Evolutionary conservation across 257 asterid genomes (phyloP), one percentile per base, ranked within the genome.

Genomic region (Nicotiana attenuata): DNA sequence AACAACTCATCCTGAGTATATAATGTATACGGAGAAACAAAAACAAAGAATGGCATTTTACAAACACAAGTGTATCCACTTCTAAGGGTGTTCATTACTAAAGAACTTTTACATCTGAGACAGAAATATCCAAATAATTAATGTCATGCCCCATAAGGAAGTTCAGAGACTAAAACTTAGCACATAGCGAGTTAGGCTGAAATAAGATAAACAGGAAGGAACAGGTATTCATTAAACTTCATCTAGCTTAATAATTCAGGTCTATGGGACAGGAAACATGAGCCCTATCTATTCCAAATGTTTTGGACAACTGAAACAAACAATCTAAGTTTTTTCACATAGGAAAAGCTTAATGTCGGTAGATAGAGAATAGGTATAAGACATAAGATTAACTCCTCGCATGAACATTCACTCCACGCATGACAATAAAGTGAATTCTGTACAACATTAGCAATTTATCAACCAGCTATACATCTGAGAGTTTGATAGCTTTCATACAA

Each of bases 11-110:
- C 59, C 77, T 17, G 31, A 26, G 38, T 28, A 67, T 82, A 28
- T 28, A 28, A 28, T 28, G 29, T 16, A 73, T 15, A 24, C 85
- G 79, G 63, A 80, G 81, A 77, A 65, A 77, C 35, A 71, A 71
- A 71, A 71, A 41, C 59, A 69, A 68, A 11, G 31, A 68, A 68
- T 5, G 20, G 47, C 57, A 45, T 45, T 3, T 41, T 41, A 71
- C 35, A 13, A 71, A 41, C 35, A 35, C 31, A 41, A 3, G 20
- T 13, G 38, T 38, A 5, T 71, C 38, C 59, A 71, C 22, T 71
- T 71, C 57, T 47, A 71, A 22, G 78, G 38, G 33, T 69, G 35
- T 41, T 11, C 57, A 69, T 41, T 69, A 69, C 35, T 11, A 69
- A 41, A 69, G 59, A 31, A 38, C 33, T 5, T 69, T 41, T 69